phyloP scores from a whole-genome alignment of 2,329 filamentous ascomycete species.

The Phyllosticta paracitricarpa region DNA sequence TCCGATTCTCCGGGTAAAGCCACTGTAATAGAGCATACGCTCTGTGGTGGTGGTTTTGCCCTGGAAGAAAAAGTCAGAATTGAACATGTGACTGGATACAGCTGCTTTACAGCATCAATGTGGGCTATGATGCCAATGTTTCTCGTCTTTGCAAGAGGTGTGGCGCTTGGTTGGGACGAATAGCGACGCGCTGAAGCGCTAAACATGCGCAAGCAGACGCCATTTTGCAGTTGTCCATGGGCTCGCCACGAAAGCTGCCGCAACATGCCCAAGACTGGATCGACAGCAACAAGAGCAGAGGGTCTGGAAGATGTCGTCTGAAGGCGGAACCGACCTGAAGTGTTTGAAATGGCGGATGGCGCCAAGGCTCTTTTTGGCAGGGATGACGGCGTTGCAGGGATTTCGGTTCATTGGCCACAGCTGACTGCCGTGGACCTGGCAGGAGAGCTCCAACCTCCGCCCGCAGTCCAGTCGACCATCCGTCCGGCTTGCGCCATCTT shows the following conservation, averaged over 20 bases:
- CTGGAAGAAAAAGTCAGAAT: slow-evolving; percentile 23
- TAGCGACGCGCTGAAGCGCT: background rate
- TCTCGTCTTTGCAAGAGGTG: slow-evolving; percentile 44
- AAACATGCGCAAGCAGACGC: background rate
- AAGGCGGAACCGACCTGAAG: background rate
- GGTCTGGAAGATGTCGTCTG: background rate
- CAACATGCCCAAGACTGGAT: background rate
- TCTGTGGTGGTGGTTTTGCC: slow-evolving; percentile 98
- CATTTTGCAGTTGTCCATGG: slow-evolving; percentile 1
- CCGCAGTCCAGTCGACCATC: background rate
- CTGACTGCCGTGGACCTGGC: background rate
- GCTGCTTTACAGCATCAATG: slow-evolving; percentile 68
- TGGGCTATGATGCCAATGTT: slow-evolving; percentile 99
- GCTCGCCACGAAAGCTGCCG: slow-evolving; percentile 4
- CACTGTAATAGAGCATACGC: slow-evolving; percentile 97
- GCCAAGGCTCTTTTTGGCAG: background rate
- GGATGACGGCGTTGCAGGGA: background rate
- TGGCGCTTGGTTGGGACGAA: slow-evolving; percentile 12
- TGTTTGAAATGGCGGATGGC: background rate
- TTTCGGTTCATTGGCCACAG: background rate
- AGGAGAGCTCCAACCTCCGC: background rate
- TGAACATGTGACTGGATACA: background rate
- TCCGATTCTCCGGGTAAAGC: slow-evolving; percentile 77
- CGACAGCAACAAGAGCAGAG: background rate
- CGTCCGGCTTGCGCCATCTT: background rate